A percentile compares a stretch with the other conserved stretches of the same genome.
Conservation (phyloP, 164 flowering plant species). For the Annona squamosa region DNA sequence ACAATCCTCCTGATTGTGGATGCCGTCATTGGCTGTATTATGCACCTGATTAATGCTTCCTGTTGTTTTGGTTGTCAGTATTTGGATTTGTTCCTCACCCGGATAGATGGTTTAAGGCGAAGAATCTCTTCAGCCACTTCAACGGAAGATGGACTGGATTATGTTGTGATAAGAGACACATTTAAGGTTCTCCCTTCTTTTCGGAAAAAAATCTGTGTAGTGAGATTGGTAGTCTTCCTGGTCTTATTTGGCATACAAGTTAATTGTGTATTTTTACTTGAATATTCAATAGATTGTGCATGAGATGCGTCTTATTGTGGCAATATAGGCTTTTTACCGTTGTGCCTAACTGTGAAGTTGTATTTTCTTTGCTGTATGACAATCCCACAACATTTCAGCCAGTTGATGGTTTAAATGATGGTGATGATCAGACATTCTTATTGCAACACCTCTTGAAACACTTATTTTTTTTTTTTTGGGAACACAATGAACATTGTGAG, state of each 20-base stretch:
- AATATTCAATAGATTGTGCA: not conserved
- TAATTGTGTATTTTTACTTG: not conserved
- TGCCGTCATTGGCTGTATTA: too few species aligned
- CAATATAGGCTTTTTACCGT: too few species aligned
- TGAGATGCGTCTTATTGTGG: not conserved
- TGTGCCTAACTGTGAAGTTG: too few species aligned
- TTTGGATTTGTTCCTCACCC: constrained; percentile 71
- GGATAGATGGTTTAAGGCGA: constrained; percentile 83
- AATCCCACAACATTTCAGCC: too few species aligned
- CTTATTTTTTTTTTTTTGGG: too few species aligned
- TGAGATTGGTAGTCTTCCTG: not conserved
- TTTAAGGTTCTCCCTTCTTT: constrained; percentile 51
- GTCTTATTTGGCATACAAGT: constrained; percentile 1
- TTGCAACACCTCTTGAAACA: too few species aligned
- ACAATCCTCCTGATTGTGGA: too few species aligned
- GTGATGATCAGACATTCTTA: too few species aligned
- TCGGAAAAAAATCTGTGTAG: not conserved
- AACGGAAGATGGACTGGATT: constrained; percentile 32
- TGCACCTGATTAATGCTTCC: not conserved
- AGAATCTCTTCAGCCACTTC: constrained; percentile 32
- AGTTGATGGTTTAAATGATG: too few species aligned
- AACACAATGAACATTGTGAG: too few species aligned
- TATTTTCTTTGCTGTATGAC: too few species aligned
- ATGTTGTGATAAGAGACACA: constrained; percentile 48
- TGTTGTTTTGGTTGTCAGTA: constrained; percentile 47